Percentiles rank a stretch among this genome's conserved stretches.
phyloP scores from a whole-genome alignment of 2,329 filamentous ascomycete genomes.

The Fusarium sulawesiense region DNA sequence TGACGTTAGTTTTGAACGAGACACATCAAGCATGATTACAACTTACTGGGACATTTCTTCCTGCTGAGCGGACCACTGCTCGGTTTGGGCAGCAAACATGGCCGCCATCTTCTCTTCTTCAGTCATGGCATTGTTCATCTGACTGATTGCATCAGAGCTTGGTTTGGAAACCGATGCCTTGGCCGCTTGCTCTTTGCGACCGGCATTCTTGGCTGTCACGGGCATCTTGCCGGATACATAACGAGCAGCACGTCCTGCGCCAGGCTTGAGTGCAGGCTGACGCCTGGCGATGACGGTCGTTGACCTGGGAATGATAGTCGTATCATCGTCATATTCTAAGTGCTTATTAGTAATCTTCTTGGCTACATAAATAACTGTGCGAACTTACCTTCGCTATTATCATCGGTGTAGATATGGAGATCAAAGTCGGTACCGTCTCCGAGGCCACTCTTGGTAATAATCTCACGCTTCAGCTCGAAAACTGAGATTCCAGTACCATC shows the following conservation, averaged over 20 bases:
- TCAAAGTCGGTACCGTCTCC: conserved; percentile 98
- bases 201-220: conserved; percentile 82
- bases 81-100: conserved; percentile 89
- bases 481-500: conserved; percentile 98
- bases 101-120: conserved; percentile 95
- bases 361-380: not conserved
- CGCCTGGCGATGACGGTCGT: conserved; percentile 92
- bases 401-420: conserved; percentile 91
- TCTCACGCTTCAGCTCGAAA: conserved; percentile 98
- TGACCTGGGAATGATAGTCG: conserved; percentile 94
- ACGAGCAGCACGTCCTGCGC: conserved; percentile 89
- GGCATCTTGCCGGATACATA: conserved; percentile 98
- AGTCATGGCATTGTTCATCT: conserved; percentile 83
- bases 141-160: conserved; percentile 67
- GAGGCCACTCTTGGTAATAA: conserved; percentile 92
- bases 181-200: conserved; percentile 71
- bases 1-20: conserved; percentile 49
- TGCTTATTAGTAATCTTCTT: conserved; percentile 44
- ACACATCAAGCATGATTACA: conserved; percentile 4
- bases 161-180: conserved; percentile 69
- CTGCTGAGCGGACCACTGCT: conserved; percentile 93
- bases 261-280: conserved; percentile 83
- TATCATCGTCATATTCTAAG: conserved; percentile 96
- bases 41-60: conserved; percentile 88
- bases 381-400: conserved; percentile 85